A percentile compares a stretch with the other conserved stretches of the same genome.
phyloP scores from a whole-genome alignment of 768 basidiomycete species.

The Scleroderma bovista region DNA sequence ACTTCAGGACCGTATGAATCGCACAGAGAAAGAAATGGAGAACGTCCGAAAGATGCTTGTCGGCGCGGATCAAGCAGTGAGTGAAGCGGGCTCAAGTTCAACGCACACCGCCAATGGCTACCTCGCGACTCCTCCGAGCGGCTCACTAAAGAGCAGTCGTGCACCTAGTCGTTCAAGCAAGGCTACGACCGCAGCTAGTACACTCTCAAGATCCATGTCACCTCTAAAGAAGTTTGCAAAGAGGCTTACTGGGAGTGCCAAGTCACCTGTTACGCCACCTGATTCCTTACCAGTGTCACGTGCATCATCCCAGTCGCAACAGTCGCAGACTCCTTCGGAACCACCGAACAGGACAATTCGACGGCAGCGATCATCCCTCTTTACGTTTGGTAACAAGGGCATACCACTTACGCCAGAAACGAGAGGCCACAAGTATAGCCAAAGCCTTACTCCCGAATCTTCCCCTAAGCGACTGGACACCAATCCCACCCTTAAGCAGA shows the following conservation, averaged over 20 bases:
- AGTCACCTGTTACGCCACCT: slow-evolving; percentile 35
- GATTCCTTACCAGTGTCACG: slow-evolving; percentile 43
- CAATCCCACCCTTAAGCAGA: slow-evolving; percentile 38
- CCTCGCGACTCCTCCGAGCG: slow-evolving; percentile 60
- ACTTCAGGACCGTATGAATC: slow-evolving; percentile 69
- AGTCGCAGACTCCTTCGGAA: slow-evolving; percentile 49
- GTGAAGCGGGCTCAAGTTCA: slow-evolving; percentile 66
- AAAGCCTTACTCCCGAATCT: slow-evolving; percentile 67
- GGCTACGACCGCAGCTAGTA: slow-evolving; percentile 38
- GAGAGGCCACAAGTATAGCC: slow-evolving; percentile 61
- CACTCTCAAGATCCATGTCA: slow-evolving; percentile 72
- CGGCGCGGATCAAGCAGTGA: slow-evolving; percentile 44
- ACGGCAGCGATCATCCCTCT: slow-evolving; percentile 61
- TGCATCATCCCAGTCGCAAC: slow-evolving; percentile 26
- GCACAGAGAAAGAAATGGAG: slow-evolving; percentile 83
- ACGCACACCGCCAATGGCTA: slow-evolving; percentile 55
- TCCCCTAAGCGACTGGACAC: slow-evolving; percentile 45
- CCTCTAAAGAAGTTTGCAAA: slow-evolving; percentile 76
- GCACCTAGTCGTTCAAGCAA: slow-evolving; percentile 32
- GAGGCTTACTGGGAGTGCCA: slow-evolving; percentile 50
- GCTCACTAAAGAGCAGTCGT: slow-evolving; percentile 32
- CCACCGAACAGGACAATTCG: slow-evolving; percentile 37
- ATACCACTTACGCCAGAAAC: slow-evolving; percentile 48
- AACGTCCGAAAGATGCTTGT: slow-evolving; percentile 54
- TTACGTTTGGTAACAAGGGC: slow-evolving; percentile 39